phyloP scores from a whole-genome alignment of 176 grass and related monocot species.

The Tillandsia fasciculata region DNA sequence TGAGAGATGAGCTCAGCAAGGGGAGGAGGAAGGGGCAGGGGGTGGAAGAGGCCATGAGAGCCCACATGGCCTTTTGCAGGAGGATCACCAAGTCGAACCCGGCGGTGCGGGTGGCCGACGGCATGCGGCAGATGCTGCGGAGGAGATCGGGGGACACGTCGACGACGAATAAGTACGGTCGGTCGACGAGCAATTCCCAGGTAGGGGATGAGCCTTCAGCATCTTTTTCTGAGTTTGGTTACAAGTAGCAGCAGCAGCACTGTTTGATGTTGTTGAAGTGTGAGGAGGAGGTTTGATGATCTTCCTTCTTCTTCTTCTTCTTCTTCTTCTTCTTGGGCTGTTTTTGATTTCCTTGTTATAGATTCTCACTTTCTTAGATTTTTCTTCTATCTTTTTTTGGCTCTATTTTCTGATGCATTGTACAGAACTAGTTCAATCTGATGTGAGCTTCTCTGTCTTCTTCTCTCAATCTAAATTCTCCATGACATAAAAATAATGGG shows the following conservation, averaged over 20 bases:
- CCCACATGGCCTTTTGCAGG: constrained; percentile 85
- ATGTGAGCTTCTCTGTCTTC: not conserved
- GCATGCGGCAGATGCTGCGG: constrained; percentile 76
- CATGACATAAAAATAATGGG: no score
- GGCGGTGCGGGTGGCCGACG: constrained; percentile 55
- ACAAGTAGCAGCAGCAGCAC: no score
- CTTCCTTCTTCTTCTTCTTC: no score
- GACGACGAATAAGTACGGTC: constrained; percentile 19
- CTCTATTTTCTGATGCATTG: not conserved
- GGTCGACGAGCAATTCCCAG: no score
- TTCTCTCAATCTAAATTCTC: no score
- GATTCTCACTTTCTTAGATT: not conserved
- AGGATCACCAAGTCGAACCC: constrained; percentile 55
- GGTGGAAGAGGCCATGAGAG: constrained; percentile 65
- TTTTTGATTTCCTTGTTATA: not conserved
- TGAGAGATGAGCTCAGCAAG: constrained; percentile 59
- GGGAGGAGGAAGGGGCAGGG: constrained; percentile 40
- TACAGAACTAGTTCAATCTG: not conserved
- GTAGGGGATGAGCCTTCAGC: no score
- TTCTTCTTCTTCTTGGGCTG: no score
- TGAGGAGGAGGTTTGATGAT: no score
- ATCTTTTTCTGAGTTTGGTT: no score
- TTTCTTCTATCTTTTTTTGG: not conserved
- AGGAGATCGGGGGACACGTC: constrained; percentile 51
- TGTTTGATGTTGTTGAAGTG: no score